Evolutionary conservation across 257 asterid species (phyloP).

Genomic region (Jaltomata sinuosa): DNA sequence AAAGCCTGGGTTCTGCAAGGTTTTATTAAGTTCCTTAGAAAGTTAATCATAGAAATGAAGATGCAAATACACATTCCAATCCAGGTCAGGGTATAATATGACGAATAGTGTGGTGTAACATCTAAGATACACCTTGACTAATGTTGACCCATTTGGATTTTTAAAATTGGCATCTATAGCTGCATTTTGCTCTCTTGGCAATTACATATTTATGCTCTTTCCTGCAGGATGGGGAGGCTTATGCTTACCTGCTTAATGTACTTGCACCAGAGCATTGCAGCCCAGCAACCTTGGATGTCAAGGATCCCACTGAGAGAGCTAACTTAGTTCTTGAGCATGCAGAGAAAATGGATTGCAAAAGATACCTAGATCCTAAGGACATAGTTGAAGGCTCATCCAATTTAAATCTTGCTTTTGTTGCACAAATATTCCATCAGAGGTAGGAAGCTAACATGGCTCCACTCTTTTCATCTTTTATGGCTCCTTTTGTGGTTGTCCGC

Average conservation of each 20-base stretch:
- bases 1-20: background rate
- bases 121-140: background rate
- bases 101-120: background rate
- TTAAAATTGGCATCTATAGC: background rate
- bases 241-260: constrained; percentile 87
- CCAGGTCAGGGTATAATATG: background rate
- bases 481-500: background rate
- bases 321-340: constrained; percentile 95
- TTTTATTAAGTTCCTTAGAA: background rate
- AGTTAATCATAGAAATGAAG: background rate
- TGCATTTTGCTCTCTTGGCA: background rate
- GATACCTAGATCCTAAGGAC: constrained; percentile 82
- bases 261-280: constrained; percentile 94
- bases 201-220: constrained; percentile 1
- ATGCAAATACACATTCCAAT: background rate
- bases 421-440: constrained; percentile 97
- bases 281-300: constrained; percentile 72
- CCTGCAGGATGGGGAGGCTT: constrained; percentile 95
- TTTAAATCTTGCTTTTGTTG: constrained; percentile 93
- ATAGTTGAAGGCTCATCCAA: constrained; percentile 84
- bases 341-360: constrained; percentile 93
- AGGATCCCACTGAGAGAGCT: constrained; percentile 82
- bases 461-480: background rate
- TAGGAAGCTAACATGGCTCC: constrained; percentile 14
- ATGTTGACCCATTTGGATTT: background rate